Base-by-base conservation (phyloP, 352 stramenopile species). In the Pythium utonaiense region DNA sequence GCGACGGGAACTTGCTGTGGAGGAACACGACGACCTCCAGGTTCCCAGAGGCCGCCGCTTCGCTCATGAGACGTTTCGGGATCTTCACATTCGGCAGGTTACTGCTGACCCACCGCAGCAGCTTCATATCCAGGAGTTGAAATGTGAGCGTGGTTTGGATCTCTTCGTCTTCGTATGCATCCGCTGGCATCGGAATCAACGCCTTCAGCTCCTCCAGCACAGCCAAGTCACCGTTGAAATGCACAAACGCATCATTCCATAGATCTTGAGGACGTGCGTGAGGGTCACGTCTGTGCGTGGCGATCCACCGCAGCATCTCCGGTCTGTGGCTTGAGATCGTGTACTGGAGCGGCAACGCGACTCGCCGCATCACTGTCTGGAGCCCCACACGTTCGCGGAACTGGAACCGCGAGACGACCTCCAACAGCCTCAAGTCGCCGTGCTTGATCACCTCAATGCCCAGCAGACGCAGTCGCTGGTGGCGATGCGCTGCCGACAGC, bases 321-420 rank as follows among this genome's bases (percentile, higher is more conserved):
- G 36, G 27, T 1, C 57, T 27, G 6, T 57, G 48, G 48, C 41
- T 57, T 27, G 42, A 33, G 14, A 64, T 52, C 3, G 57, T 24
- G 49, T 64, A 38, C n/a, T 64, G 57, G n/a, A 64, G 41, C 14
- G 57, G 57, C n/a, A 64, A 40, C 14, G 57, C 19, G 27, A 64
- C 52, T 5, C 36, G 48, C 3, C 49, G 57, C 31, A 21, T 22
- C 17, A 57, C 57, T 22, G 51, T 33, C 51, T 57, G 48, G 14
- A 50, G n/a, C 9, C 57, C 57, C 2, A 57, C 48, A 6, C 27
- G n/a, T 16, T 64, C 57, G 21, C 53, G 28, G 38, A 38, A 64
- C 28, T 50, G 38, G 13, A 57, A 25, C 0, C 19, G 36, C 17
- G 57, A 40, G 19, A 42, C 48, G 19, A 53, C 48, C 19, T 64